phyloP scores from a whole-genome alignment of 257 asterid genomes.

The Salvia rosmarinus region DNA sequence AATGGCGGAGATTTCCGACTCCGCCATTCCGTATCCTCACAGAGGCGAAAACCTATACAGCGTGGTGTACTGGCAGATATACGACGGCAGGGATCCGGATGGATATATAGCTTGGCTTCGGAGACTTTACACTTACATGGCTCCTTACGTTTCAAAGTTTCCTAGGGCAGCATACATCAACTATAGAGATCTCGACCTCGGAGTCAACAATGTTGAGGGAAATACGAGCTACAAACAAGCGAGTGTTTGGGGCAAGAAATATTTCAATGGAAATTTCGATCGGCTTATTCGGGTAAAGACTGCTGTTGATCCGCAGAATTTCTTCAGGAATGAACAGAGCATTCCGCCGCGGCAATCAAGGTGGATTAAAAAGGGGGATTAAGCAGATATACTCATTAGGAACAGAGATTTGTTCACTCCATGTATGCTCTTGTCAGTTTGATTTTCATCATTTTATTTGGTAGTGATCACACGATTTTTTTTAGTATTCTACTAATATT shows the following conservation, averaged over 20 bases:
- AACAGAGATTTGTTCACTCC: no score
- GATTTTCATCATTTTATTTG: no score
- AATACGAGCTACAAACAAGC: slow-evolving; percentile 28
- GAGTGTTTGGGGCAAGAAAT: slow-evolving; percentile 29
- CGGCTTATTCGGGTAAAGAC: slow-evolving; percentile 27
- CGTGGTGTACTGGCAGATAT: no score
- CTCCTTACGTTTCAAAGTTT: slow-evolving; percentile 19
- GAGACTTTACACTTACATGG: slow-evolving; percentile 30
- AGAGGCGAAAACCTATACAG: no score
- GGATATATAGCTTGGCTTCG: no score
- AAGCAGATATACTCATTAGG: no score
- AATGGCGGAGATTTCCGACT: slow-evolving; percentile 22
- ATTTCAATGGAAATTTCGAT: slow-evolving; percentile 31
- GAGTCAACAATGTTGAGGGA: slow-evolving; percentile 24
- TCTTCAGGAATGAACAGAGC: slow-evolving; percentile 33
- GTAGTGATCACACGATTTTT: no score
- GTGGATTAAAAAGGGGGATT: no score
- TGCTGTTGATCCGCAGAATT: slow-evolving; percentile 20
- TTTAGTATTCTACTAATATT: no score
- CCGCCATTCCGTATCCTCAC: slow-evolving; percentile 47
- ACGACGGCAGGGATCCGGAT: no score
- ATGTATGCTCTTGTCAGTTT: no score
- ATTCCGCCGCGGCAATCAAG: slow-evolving; percentile 1
- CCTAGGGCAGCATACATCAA: slow-evolving; percentile 28
- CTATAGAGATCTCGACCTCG: slow-evolving; percentile 36